Base-by-base conservation (phyloP, 441 rosid species). In the Pelargonium fulgidum region DNA sequence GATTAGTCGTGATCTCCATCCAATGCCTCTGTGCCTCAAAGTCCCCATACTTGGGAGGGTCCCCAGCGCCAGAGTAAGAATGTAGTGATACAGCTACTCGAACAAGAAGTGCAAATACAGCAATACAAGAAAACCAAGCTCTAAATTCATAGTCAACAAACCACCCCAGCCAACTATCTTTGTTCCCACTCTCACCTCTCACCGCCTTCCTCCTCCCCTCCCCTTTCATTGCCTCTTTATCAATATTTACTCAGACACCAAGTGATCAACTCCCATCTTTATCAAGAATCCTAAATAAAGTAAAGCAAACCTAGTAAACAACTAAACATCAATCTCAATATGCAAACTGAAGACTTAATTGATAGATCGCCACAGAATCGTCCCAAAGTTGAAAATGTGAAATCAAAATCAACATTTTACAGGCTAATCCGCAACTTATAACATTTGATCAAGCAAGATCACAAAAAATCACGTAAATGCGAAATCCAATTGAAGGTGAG, bases 11-110 rank as follows among this genome's bases (percentile, higher is more conserved):
- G 66, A 91, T 87, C 87, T 91, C 96, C 99, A 93, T 91, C 97
- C 99, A 91, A 77, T 91, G 99, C 76, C 96, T 78, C 62, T 91
- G 99, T 8, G 97, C 99, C 77, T 91, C 96, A 75, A 84, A 93
- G 73, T 93, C 99, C 3, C 99, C 97, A 62, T 83, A 91, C 73
- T 85, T 91, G 0, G 99, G 97, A 1, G 96, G 91, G 19, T 26
- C 79, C 62, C 86, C 85, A 59, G 95, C 95, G 65, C 97, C 99
- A 41, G 97, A 90, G 78, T 91, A 93, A 0, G 88, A 79, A 66
- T 84, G 95, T 42, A 87, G 81, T 11, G 96, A 84, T 17, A 89
- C 84, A 22, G 91, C 84, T n/a, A 77, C 78, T 9, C 99, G 85
- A 69, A 93, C 83, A 71, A 93, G 56, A 67, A 93, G 62, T 14